phyloP scores from a whole-genome alignment of 345 rosid species.

The Durio zibethinus region DNA sequence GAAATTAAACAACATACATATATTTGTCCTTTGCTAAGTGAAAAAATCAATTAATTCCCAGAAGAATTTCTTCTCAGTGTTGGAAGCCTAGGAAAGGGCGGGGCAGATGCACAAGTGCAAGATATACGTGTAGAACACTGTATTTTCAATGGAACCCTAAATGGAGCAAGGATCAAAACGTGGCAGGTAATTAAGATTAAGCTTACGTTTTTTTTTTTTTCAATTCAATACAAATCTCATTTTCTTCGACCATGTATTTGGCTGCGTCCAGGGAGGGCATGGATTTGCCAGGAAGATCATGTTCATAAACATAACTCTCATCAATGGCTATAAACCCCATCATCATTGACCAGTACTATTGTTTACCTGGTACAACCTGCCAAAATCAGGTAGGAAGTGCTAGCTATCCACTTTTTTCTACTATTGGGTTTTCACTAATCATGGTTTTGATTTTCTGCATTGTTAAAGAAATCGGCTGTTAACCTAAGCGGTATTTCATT shows the following conservation, averaged over 20 bases:
- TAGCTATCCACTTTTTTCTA: not conserved
- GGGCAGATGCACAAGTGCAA: not conserved
- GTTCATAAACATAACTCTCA: not conserved
- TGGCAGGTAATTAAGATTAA: too few species aligned
- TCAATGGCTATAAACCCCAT: not conserved
- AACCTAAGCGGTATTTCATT: not conserved
- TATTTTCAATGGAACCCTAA: not conserved
- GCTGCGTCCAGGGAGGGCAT: not conserved
- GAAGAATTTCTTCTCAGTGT: not conserved
- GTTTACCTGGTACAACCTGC: not conserved
- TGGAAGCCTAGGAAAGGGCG: not conserved
- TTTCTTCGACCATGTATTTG: not conserved
- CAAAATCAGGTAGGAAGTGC: not conserved
- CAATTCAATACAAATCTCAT: too few species aligned
- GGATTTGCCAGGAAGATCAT: not conserved
- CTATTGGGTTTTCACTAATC: not conserved
- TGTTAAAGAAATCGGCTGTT: not conserved
- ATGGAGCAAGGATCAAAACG: not conserved
- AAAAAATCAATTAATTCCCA: not conserved
- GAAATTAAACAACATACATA: too few species aligned
- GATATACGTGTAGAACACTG: not conserved
- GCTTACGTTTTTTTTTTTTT: too few species aligned
- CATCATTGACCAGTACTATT: not conserved
- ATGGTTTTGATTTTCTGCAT: not conserved
- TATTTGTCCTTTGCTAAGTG: too few species aligned